Conservation (phyloP, 768 basidiomycete species). For the Russula compacta region DNA sequence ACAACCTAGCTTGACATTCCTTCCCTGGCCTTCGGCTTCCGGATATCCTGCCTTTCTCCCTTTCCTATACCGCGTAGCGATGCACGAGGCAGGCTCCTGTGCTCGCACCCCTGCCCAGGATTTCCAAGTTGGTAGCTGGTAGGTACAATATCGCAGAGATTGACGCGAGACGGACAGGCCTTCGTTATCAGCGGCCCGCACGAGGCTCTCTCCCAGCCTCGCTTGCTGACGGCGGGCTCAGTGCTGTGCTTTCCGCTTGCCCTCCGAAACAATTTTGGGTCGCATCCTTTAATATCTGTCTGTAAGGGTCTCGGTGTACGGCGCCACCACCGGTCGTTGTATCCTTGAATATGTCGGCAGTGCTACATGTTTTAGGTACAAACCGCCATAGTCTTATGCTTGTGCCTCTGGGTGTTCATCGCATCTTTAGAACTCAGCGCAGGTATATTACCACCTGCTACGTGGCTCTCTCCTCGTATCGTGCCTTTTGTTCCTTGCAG, state of each 20-base stretch:
- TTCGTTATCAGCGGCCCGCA: background rate
- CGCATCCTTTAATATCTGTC: background rate
- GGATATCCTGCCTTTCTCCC: background rate
- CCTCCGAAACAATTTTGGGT: constrained; percentile 1
- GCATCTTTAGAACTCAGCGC: background rate
- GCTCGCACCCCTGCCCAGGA: background rate
- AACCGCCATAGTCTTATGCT: background rate
- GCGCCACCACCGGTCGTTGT: background rate
- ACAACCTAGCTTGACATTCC: background rate
- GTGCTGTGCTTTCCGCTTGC: constrained; percentile 8
- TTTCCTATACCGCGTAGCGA: background rate
- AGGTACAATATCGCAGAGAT: background rate
- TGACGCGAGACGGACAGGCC: background rate
- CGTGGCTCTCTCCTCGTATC: background rate
- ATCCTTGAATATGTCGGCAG: background rate
- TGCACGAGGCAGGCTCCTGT: background rate
- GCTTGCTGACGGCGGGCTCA: background rate
- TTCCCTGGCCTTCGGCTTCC: background rate
- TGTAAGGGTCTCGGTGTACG: background rate
- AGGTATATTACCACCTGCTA: background rate
- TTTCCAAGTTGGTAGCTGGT: background rate
- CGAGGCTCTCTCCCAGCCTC: background rate
- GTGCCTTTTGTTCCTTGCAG: background rate
- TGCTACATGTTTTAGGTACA: background rate
- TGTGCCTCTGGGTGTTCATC: background rate